These are phyloP conservation scores for Fusarium nurragi DNA, from an alignment of 2,329 filamentous ascomycete species.

Conservation along the genomic window DNA sequence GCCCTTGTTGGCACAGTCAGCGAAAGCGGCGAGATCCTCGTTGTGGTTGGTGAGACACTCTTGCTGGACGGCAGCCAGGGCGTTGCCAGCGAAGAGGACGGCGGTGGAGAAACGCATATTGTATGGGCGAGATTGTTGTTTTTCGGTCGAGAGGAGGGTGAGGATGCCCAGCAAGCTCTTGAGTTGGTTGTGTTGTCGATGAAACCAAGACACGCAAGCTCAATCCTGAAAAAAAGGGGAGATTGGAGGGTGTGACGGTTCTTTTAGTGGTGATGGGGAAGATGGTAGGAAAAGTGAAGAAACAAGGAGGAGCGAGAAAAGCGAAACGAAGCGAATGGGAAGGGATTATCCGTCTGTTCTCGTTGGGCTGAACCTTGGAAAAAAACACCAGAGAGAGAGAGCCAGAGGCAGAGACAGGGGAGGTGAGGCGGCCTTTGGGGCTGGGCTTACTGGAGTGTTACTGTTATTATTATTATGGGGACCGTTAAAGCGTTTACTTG, in stretches of 20 bases:
- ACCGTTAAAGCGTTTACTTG: constrained; percentile 13
- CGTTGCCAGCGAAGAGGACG: constrained; percentile 50
- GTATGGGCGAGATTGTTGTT: constrained; percentile 5
- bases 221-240: constrained; percentile 29
- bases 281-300: constrained; percentile 13
- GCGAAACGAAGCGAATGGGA: constrained; percentile 33
- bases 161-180: constrained; percentile 39
- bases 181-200: constrained; percentile 21
- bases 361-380: constrained; percentile 30
- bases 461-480: constrained; percentile 25
- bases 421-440: constrained; percentile 35
- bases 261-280: constrained; percentile 19
- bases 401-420: constrained; percentile 22
- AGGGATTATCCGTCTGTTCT: constrained; percentile 36
- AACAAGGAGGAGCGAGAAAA: constrained; percentile 30
- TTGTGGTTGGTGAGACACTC: constrained; percentile 55
- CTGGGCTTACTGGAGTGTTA: constrained; percentile 30
- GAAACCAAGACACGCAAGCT: constrained; percentile 30
- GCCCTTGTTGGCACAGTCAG: constrained; percentile 56
- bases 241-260: background rate
- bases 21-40: constrained; percentile 51
- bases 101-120: constrained; percentile 48
- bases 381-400: constrained; percentile 20
- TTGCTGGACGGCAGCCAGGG: constrained; percentile 45
- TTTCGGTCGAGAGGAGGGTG: constrained; percentile 31